Evolutionary conservation across 805 yeast genomes (phyloP), one percentile per base, ranked within the genome.

Genomic region (Ogataea haglerorum): DNA sequence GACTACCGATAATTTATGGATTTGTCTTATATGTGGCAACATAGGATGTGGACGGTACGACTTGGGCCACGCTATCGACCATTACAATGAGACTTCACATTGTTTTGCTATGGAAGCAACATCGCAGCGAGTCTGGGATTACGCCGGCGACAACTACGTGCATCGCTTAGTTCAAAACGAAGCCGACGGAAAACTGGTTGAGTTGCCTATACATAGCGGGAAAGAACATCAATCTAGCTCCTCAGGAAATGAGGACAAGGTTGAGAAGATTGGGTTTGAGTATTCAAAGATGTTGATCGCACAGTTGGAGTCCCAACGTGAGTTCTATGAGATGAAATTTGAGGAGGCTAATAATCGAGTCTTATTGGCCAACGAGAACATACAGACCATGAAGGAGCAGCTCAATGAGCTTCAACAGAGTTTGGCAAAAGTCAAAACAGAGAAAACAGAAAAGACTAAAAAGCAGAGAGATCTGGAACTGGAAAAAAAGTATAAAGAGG

Each of bases 41-140:
- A 69, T 88, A n/a, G 96, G 96, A 0, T 89, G 97, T 64, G 91
- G 95, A 29, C 64, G 97, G 46, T 89, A 89, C 59, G 85, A 87
- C 37, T 75, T 75, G 23, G 89, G 84, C 36, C 97, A 89, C 65
- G 95, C 96, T 0, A 77, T 87, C 37, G 77, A 82, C 45, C 97
- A 89, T 61, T 90, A 76, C 58, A 76, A 80, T 13, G 68, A 69
- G 8, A 82, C 95, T 0, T 80, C 83, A 5, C 97, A 89, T 60
- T 85, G 95, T 53, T 89, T 86, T 65, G 85, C 96, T 0, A 88
- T 89, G 95, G 96, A 89, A 55, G 68, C 86, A 33, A 63, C 70
- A 9, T 77, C 95, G 0, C 93, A 89, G 46, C 69, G 97, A 29
- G 95, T 89, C 1, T 89, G 97, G 97, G 96, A 89, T 59, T 89